Evolutionary conservation across 148 eudicot species (phyloP), one percentile per base, ranked within the genome.

Genomic region (Dysphania ambrosioides): DNA sequence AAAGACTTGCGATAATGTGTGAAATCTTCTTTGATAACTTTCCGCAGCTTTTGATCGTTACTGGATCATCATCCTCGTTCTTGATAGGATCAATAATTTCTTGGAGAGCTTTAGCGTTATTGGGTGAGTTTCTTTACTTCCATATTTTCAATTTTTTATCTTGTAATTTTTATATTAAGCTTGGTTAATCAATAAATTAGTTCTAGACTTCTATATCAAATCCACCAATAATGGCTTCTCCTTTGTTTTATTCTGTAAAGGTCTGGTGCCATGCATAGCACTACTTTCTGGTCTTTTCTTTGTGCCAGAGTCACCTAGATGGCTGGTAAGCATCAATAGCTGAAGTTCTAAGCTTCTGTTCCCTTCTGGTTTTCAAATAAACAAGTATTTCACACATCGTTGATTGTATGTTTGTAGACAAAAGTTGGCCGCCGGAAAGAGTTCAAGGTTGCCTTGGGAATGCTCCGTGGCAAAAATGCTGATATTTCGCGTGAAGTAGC

Each of bases 221-320:
- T 8, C 8, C 1, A 47, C 6, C 12, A 31, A 61, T 31, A n/a
- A 41, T 41, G 44, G 30, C 27, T 31, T 23, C 10, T 38, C 42
- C 6, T 59, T 74, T 65, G 40, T 72, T 60, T 35, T 64, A 11
- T 30, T 66, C 9, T 44, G 66, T 82, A 70, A 73, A 93, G 98
- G 94, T 16, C 41, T 88, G 49, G 13, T 86, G 44, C 98, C 98
- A 0, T 91, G 94, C 83, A 60, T 88, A 27, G 55, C 79, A 49
- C 79, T 87, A 66, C 85, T 93, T 13, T 72, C 71, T n/a, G 97
- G 98, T 21, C 81, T 91, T 6, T 82, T 89, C 77, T 83, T 93
- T 70, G 86, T 93, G 66, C 98, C 98, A 3, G 98, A 93, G 77
- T 93, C 98, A 21, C 98, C 97, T 16, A 85, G 98, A 84, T 93